These are phyloP conservation scores for Candida sp. DNA, from an alignment of 1,139 yeast genomes.

Conservation along the genomic window DNA sequence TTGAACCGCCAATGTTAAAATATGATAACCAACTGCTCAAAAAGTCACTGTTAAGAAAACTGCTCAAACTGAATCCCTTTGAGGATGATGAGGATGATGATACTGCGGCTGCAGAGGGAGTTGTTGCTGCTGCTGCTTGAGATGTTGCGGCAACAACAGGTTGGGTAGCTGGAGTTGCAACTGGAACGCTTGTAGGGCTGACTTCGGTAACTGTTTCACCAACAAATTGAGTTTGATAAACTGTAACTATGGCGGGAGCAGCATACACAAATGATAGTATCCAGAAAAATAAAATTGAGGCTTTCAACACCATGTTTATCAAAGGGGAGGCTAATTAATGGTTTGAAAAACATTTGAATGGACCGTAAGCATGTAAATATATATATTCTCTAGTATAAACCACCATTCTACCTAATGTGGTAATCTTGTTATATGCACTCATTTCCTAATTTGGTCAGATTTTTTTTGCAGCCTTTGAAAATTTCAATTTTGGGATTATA, in stretches of 20 bases:
- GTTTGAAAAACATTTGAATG: not conserved
- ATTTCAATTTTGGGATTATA: not conserved
- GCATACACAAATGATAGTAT: slow-evolving; percentile 8
- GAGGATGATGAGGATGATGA: too few relatives aligned
- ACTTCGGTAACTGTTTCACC: slow-evolving; percentile 10
- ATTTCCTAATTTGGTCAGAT: not conserved
- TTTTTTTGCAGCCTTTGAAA: not conserved
- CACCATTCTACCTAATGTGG: not conserved
- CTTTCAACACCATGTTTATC: not conserved
- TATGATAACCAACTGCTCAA: not conserved
- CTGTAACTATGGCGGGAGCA: slow-evolving; percentile 26
- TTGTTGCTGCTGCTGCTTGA: slow-evolving; percentile 6
- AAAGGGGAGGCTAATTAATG: not conserved
- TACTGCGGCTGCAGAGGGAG: not conserved
- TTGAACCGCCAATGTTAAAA: not conserved
- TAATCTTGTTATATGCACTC: not conserved
- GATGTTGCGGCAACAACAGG: slow-evolving; percentile 5
- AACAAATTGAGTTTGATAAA: slow-evolving; percentile 16
- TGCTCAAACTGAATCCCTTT: not conserved
- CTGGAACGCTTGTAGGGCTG: not conserved
- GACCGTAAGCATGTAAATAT: not conserved
- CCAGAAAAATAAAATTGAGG: not conserved
- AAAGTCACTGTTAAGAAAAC: slow-evolving; percentile 1
- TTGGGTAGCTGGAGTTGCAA: slow-evolving; percentile 7
- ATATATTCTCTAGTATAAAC: not conserved